Evolutionary conservation across 345 rosid species (phyloP).

Genomic region (Nephelium lappaceum): DNA sequence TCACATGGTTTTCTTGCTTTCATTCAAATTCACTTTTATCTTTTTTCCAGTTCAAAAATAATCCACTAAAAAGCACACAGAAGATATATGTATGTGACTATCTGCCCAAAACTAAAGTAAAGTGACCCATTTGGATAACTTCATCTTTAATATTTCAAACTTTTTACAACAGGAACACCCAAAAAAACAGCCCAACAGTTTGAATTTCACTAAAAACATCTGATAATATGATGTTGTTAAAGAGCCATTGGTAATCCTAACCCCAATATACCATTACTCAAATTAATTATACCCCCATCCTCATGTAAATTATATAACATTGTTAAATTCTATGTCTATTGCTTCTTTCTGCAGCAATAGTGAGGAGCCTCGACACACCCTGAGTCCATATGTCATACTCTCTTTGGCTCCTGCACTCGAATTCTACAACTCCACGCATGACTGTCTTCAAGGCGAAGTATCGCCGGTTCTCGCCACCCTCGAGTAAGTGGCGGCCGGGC

Average conservation of each 20-base stretch:
- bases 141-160: slow-evolving; percentile 21
- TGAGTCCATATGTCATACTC: slow-evolving; percentile 93
- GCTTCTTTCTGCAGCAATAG: slow-evolving; percentile 61
- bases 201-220: not conserved
- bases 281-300: slow-evolving; percentile 6
- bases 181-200: slow-evolving; percentile 21
- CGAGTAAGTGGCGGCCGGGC: slow-evolving; percentile 87
- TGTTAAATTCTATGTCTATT: slow-evolving; percentile 55
- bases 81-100: not conserved
- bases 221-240: not conserved
- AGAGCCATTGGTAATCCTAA: slow-evolving; percentile 10
- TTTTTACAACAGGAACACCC: slow-evolving; percentile 29
- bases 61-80: slow-evolving; percentile 3
- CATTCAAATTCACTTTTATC: slow-evolving; percentile 25
- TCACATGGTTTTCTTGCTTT: slow-evolving; percentile 33
- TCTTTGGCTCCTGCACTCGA: slow-evolving; percentile 76
- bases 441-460: slow-evolving; percentile 80
- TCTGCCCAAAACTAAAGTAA: slow-evolving; percentile 14
- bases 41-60: slow-evolving; percentile 27
- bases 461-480: slow-evolving; percentile 73
- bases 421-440: slow-evolving; percentile 65
- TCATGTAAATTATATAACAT: not conserved
- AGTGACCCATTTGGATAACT: slow-evolving; percentile 24
- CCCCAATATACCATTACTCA: slow-evolving; percentile 12
- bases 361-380: slow-evolving; percentile 83